Conservation (phyloP, 2,329 filamentous ascomycete genomes). For the Cadophora luteo-olivacea region DNA sequence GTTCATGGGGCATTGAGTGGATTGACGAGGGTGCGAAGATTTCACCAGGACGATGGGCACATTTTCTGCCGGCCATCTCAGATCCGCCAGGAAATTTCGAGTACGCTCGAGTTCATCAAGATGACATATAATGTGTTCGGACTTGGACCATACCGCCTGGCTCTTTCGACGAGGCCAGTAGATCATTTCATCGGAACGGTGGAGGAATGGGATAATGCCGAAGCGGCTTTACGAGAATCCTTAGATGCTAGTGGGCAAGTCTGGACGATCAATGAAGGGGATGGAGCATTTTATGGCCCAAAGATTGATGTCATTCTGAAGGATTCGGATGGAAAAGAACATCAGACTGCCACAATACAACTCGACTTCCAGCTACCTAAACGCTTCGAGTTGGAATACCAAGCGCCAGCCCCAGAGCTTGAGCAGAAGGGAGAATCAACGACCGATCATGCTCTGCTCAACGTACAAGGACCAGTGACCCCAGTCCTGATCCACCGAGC, state of each 20-base stretch:
- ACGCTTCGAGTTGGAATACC: constrained; percentile 79
- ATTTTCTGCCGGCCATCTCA: constrained; percentile 85
- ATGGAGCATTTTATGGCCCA: constrained; percentile 89
- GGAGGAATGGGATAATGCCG: constrained; percentile 73
- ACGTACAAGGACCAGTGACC: constrained; percentile 63
- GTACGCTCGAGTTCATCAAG: constrained; percentile 76
- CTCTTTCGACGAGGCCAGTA: constrained; percentile 78
- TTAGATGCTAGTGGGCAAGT: constrained; percentile 67
- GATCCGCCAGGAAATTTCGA: constrained; percentile 75
- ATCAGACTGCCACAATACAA: constrained; percentile 89
- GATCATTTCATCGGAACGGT: constrained; percentile 78
- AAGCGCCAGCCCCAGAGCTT: constrained; percentile 68
- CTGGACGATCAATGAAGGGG: constrained; percentile 80
- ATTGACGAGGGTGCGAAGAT: constrained; percentile 82
- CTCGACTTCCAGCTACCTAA: constrained; percentile 89
- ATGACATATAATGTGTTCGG: constrained; percentile 74
- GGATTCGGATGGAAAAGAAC: constrained; percentile 83
- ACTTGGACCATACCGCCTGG: constrained; percentile 75
- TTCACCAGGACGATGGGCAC: constrained; percentile 91
- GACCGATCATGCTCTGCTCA: constrained; percentile 54
- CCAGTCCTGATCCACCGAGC: constrained; percentile 88
- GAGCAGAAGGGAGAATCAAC: constrained; percentile 61
- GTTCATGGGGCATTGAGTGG: constrained; percentile 82
- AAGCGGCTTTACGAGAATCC: constrained; percentile 68
- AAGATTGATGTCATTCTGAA: constrained; percentile 88